Evolutionary conservation across 257 asterid genomes (phyloP).

Genomic region (Catharanthus roseus): DNA sequence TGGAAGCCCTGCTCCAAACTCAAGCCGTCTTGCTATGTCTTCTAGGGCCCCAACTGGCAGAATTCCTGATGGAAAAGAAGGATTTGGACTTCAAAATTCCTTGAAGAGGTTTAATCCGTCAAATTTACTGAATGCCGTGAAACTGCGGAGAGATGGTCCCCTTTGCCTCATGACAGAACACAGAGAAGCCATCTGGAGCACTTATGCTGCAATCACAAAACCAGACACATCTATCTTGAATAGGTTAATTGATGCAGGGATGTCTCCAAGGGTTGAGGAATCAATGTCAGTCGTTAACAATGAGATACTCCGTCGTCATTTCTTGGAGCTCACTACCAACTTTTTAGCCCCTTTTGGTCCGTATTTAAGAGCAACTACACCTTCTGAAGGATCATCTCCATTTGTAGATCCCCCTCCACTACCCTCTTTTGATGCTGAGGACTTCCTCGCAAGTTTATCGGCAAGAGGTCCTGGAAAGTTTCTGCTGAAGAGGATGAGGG

Average conservation of each 20-base stretch:
- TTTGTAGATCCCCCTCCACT: slow-evolving; percentile 88
- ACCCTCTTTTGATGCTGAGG: slow-evolving; percentile 71
- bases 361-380: slow-evolving; percentile 74
- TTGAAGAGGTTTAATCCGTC: slow-evolving; percentile 74
- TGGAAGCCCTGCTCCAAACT: slow-evolving; percentile 67
- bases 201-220: slow-evolving; percentile 70
- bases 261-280: slow-evolving; percentile 98
- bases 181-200: slow-evolving; percentile 88
- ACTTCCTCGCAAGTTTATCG: slow-evolving; percentile 60
- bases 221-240: slow-evolving; percentile 93
- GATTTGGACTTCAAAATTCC: slow-evolving; percentile 42
- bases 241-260: slow-evolving; percentile 95
- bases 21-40: slow-evolving; percentile 46
- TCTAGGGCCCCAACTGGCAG: slow-evolving; percentile 44
- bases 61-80: slow-evolving; percentile 46
- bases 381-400: slow-evolving; percentile 89
- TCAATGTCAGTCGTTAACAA: slow-evolving; percentile 99
- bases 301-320: slow-evolving; percentile 96
- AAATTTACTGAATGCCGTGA: slow-evolving; percentile 79
- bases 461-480: slow-evolving; percentile 96
- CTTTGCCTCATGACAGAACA: slow-evolving; percentile 92
- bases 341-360: slow-evolving; percentile 99
- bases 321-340: slow-evolving; percentile 93
- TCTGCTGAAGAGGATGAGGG: slow-evolving; percentile 76
- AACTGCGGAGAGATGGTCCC: slow-evolving; percentile 91